A percentile compares a stretch with the other conserved stretches of the same genome.
phyloP scores from a whole-genome alignment of 78 protist species.

The Capsaspora owczarzaki region DNA sequence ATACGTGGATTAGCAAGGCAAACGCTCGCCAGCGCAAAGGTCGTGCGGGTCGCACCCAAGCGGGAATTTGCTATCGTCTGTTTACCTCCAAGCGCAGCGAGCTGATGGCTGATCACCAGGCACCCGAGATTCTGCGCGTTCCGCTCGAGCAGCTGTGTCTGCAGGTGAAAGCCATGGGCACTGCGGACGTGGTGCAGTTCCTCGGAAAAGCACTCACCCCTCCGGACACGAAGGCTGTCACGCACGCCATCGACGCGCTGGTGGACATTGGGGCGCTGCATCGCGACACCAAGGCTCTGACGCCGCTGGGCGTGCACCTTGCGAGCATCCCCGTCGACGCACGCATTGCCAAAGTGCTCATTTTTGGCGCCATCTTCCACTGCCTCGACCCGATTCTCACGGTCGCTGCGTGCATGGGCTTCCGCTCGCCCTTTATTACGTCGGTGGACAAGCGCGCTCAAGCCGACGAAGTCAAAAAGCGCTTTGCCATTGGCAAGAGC shows the following conservation, averaged over 20 bases:
- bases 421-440: slow-evolving; percentile 30
- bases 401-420: slow-evolving; percentile 42
- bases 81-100: slow-evolving; percentile 26
- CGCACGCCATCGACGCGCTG: slow-evolving; percentile 12
- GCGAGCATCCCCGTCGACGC: slow-evolving; percentile 46
- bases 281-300: background rate
- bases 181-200: background rate
- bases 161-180: slow-evolving; percentile 31
- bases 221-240: slow-evolving; percentile 19
- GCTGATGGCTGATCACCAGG: slow-evolving; percentile 17
- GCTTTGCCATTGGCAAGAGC: background rate
- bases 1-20: slow-evolving; percentile 33
- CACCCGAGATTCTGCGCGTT: slow-evolving; percentile 75
- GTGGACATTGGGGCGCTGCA: background rate
- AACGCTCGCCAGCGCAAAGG: slow-evolving; percentile 75
- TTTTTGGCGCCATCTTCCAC: slow-evolving; percentile 24
- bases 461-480: slow-evolving; percentile 4
- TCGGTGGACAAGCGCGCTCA: slow-evolving; percentile 39
- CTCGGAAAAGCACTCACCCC: slow-evolving; percentile 33
- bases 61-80: slow-evolving; percentile 37
- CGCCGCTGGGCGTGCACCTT: slow-evolving; percentile 44
- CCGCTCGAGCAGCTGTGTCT: slow-evolving; percentile 52
- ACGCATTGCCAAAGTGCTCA: slow-evolving; percentile 44
- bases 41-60: slow-evolving; percentile 72
- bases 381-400: slow-evolving; percentile 56